A percentile compares a stretch with the other conserved stretches of the same genome.
phyloP scores from a whole-genome alignment of 2,329 filamentous ascomycete species.

The Pyricularia sp. region DNA sequence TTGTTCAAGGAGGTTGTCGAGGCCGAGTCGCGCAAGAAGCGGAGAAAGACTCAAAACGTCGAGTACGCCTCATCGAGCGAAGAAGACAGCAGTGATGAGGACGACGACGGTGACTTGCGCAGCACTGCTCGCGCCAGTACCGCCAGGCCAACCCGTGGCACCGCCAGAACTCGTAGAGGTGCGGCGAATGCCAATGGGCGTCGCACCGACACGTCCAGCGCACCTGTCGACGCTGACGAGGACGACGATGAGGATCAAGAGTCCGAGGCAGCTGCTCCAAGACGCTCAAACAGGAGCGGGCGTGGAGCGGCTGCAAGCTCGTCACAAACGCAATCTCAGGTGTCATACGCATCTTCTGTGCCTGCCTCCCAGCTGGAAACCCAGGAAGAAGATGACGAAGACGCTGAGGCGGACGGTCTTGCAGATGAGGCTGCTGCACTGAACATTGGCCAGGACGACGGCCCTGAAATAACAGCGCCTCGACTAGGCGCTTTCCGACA shows the following conservation, averaged over 20 bases:
- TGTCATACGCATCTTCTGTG: constrained; percentile 68
- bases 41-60: constrained; percentile 56
- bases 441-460: constrained; percentile 18
- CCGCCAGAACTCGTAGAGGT: constrained; percentile 18
- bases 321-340: constrained; percentile 37
- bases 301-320: constrained; percentile 17
- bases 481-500: constrained; percentile 66
- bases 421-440: constrained; percentile 27
- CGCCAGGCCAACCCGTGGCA: constrained; percentile 16
- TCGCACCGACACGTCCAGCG: constrained; percentile 9
- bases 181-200: constrained; percentile 12
- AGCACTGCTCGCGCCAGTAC: constrained; percentile 15
- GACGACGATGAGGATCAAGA: constrained; percentile 34
- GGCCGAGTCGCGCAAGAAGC: constrained; percentile 68
- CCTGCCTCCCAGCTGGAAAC: constrained; percentile 56
- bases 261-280: constrained; percentile 34
- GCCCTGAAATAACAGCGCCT: constrained; percentile 35
- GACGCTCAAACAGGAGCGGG: constrained; percentile 22
- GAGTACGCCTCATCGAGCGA: constrained; percentile 41
- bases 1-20: constrained; percentile 91
- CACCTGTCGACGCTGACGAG: constrained; percentile 28
- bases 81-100: constrained; percentile 40
- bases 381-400: constrained; percentile 18
- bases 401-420: constrained; percentile 29
- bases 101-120: constrained; percentile 40